Evolutionary conservation across 2,329 filamentous ascomycete species (phyloP).

Genomic region (Tolypocladium paradoxum): DNA sequence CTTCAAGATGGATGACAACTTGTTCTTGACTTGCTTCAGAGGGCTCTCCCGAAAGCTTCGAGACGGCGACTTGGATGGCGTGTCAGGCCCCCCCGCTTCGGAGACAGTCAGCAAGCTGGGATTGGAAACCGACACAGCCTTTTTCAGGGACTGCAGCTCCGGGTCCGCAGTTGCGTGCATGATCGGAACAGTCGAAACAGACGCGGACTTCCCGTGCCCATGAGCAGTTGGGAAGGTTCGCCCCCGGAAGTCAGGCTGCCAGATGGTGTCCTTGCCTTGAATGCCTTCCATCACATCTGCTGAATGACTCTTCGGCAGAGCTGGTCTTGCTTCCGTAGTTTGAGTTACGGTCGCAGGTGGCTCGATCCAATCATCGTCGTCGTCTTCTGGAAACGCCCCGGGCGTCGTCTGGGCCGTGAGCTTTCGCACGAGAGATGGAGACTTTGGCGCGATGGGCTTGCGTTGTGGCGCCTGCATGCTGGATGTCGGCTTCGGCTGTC

Average conservation of each 20-base stretch:
- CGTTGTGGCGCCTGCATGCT: constrained; percentile 22
- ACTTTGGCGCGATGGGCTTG: constrained; percentile 20
- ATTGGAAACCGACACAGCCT: constrained; percentile 51
- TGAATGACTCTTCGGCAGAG: constrained; percentile 48
- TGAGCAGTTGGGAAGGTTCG: constrained; percentile 4
- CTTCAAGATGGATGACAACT: constrained; percentile 82
- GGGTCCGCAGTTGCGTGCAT: constrained; percentile 6
- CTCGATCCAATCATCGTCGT: constrained; percentile 54
- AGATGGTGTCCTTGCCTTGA: constrained; percentile 35
- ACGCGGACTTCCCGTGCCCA: constrained; percentile 48
- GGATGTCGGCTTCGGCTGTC: constrained; percentile 33
- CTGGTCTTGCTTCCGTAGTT: constrained; percentile 30
- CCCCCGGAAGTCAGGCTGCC: constrained; percentile 26
- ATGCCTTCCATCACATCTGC: constrained; percentile 51
- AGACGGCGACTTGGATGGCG: constrained; percentile 46
- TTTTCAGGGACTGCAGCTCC: constrained; percentile 34
- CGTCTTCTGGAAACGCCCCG: constrained; percentile 48
- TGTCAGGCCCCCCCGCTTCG: constrained; percentile 29
- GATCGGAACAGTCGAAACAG: constrained; percentile 43
- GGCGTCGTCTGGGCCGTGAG: constrained; percentile 34
- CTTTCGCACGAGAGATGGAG: constrained; percentile 16
- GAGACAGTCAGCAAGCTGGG: constrained; percentile 38
- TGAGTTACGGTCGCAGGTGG: constrained; percentile 28
- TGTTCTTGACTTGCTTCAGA: constrained; percentile 84
- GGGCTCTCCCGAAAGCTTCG: constrained; percentile 59